Conservation (phyloP, 2,329 filamentous ascomycete species). For the Thielaviopsis euricoi region DNA sequence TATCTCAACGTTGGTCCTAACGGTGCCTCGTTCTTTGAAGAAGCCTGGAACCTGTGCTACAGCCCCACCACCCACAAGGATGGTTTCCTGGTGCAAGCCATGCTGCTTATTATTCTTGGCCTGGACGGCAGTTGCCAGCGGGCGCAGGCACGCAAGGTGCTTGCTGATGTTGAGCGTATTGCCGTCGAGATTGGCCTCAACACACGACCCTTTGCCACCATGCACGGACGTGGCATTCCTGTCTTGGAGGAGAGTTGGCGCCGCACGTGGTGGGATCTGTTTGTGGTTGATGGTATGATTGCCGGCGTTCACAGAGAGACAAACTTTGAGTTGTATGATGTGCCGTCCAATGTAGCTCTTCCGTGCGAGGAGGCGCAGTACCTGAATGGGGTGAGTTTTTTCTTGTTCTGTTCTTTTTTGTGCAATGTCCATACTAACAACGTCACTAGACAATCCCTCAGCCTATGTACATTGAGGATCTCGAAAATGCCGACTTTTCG, state of each 20-base stretch:
- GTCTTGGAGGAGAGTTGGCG: conserved; percentile 70
- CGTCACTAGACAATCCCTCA: conserved; percentile 34
- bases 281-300: conserved; percentile 69
- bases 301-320: conserved; percentile 62
- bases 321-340: conserved; percentile 51
- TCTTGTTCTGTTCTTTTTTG: not conserved
- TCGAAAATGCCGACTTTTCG: conserved; percentile 60
- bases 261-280: conserved; percentile 80
- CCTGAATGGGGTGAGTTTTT: conserved; percentile 32
- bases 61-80: conserved; percentile 30
- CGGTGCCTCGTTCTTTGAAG: conserved; percentile 37
- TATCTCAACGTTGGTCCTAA: conserved; percentile 32
- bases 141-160: conserved; percentile 47
- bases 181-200: conserved; percentile 67
- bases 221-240: conserved; percentile 45
- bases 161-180: conserved; percentile 51
- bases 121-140: conserved; percentile 63
- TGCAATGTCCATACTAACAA: conserved; percentile 4
- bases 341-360: conserved; percentile 51
- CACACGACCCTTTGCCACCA: conserved; percentile 45
- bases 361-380: conserved; percentile 76
- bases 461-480: conserved; percentile 51
- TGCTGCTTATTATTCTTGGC: conserved; percentile 60
- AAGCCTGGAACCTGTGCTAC: conserved; percentile 36
- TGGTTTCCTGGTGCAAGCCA: conserved; percentile 56